Evolutionary conservation across 176 grass and related monocot species (phyloP).

Genomic region (Bonia amplexicaulis): DNA sequence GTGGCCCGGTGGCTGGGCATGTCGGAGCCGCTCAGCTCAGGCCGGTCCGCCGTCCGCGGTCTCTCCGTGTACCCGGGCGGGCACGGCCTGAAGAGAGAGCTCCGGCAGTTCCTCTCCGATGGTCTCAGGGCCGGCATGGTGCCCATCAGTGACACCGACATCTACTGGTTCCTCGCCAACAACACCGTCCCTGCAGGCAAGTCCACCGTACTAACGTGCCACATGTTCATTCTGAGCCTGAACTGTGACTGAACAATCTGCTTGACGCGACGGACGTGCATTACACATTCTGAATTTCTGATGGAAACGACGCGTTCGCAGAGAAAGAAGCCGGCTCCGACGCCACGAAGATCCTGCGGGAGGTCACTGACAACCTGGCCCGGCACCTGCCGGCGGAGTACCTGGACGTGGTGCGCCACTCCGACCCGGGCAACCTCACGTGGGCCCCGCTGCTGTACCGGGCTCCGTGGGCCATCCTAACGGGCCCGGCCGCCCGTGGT

Average conservation of each 20-base stretch:
- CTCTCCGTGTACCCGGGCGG: slow-evolving; percentile 42
- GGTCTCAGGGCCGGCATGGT: slow-evolving; percentile 47
- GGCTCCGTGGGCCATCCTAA: slow-evolving; percentile 19
- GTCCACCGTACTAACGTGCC: neutral
- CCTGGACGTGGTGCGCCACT: slow-evolving; percentile 36
- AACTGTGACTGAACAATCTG: no score
- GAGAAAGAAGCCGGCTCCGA: slow-evolving; percentile 27
- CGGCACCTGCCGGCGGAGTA: slow-evolving; percentile 38
- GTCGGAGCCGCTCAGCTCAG: slow-evolving; percentile 31
- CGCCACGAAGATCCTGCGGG: slow-evolving; percentile 20
- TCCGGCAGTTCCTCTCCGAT: slow-evolving; percentile 38
- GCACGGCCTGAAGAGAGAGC: slow-evolving; percentile 41
- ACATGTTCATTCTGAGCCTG: no score
- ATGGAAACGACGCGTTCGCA: neutral
- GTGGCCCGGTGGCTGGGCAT: slow-evolving; percentile 60
- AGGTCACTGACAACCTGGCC: slow-evolving; percentile 39
- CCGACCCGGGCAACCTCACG: slow-evolving; percentile 31
- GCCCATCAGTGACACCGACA: slow-evolving; percentile 33
- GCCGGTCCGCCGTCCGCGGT: slow-evolving; percentile 40
- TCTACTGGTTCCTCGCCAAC: slow-evolving; percentile 59
- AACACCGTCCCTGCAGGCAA: slow-evolving; percentile 37
- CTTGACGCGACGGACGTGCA: no score
- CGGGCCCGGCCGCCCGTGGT: neutral
- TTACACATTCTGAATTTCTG: neutral
- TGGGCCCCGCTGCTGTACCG: slow-evolving; percentile 53